Evolutionary conservation across 352 stramenopile species (phyloP), one percentile per base, ranked within the genome.

Genomic region (Blastocystis sp.): DNA sequence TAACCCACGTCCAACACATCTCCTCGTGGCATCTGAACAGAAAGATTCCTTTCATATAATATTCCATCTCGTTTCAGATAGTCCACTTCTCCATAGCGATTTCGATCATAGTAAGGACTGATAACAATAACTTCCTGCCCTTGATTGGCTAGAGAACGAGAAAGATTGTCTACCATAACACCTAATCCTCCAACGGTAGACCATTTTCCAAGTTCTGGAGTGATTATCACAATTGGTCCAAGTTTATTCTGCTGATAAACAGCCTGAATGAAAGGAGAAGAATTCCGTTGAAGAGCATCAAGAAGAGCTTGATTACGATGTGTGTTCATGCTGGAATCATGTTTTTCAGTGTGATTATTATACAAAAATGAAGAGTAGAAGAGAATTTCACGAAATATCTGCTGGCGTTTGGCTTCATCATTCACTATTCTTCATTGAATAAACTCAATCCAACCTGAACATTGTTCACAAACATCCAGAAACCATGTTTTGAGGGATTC

Each of bases 111-210:
- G 37, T 88, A 89, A 0, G 88, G 88, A 56, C 57, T 86, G 52
- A 89, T 88, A 14, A 89, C 88, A 11, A 71, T 61, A 3, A 89
- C 88, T 12, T 54, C 16, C 24, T 74, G 58, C 7, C 86, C 86
- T 37, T 88, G 81, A 39, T 63, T 35, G 1, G 86, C 88, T 32
- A 89, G 46, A 29, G 56, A 69, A 5, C 52, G 66, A 35, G 88
- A 88, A n/a, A 89, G 43, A 59, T 89, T 88, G 37, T 89, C 88
- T 21, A 89, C 86, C 81, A 89, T 89, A 21, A 89, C 88, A 24
- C 88, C 88, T 66, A 89, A 39, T 24, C 88, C 88, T 54, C 88
- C 88, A 6, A 89, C 88, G 12, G 88, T 89, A 24, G 85, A 89
- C 86, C 85, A 89, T 58, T 89, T 89, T n/a, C 88, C 88, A 16